These are phyloP conservation scores for Coniella vitis DNA, from an alignment of 2,329 filamentous ascomycete species.

Conservation along the genomic window DNA sequence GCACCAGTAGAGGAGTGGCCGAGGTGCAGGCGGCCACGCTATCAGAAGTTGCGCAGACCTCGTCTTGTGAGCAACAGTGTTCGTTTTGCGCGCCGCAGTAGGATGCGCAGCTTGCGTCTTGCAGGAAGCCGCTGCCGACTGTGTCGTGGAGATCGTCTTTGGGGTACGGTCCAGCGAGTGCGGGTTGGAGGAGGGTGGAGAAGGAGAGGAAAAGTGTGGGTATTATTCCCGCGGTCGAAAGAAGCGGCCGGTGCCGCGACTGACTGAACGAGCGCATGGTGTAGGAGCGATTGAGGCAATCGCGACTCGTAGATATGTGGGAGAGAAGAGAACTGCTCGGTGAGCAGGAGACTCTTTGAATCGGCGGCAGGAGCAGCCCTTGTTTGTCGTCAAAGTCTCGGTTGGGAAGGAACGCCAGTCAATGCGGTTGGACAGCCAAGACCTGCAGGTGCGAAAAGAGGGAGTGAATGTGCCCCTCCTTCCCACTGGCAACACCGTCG, in stretches of 20 bases:
- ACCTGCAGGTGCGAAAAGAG: too few species aligned
- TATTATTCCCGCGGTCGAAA: slow-evolving; percentile 1
- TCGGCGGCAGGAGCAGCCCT: too few species aligned
- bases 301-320: background rate
- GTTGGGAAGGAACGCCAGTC: too few species aligned
- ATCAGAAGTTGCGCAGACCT: slow-evolving; percentile 45
- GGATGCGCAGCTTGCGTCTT: slow-evolving; percentile 41
- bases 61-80: slow-evolving; percentile 45
- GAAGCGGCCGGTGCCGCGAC: slow-evolving; percentile 2
- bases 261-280: slow-evolving; percentile 10
- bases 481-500: too few species aligned
- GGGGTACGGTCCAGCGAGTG: slow-evolving; percentile 42
- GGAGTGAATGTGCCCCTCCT: too few species aligned
- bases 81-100: slow-evolving; percentile 50
- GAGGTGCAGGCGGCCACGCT: slow-evolving; percentile 44
- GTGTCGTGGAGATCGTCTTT: slow-evolving; percentile 40
- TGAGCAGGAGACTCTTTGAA: background rate
- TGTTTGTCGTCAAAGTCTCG: too few species aligned
- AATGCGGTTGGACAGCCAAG: too few species aligned
- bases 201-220: slow-evolving; percentile 18
- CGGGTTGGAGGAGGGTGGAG: slow-evolving; percentile 33
- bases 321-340: background rate
- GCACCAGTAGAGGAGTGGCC: slow-evolving; percentile 20
- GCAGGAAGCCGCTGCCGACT: slow-evolving; percentile 42
- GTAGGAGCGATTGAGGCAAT: background rate